phyloP scores from a whole-genome alignment of 495 filamentous ascomycete genomes.

The Chaetomium fimeti region DNA sequence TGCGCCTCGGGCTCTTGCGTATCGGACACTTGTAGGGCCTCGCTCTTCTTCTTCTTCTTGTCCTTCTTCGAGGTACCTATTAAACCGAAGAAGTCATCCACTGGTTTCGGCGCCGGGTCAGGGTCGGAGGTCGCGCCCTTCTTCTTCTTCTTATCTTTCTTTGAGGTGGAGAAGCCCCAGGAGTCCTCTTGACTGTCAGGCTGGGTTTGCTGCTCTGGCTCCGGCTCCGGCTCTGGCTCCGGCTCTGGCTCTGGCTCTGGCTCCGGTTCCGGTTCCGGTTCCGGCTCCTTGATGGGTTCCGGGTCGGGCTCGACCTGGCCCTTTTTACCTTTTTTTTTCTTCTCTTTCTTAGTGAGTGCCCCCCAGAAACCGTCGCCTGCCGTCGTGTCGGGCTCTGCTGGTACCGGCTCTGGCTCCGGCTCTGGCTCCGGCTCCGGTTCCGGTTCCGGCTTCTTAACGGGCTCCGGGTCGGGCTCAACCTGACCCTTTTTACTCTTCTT shows the following conservation, averaged over 20 bases:
- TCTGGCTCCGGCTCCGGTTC: not conserved
- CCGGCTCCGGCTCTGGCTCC: slow-evolving; percentile 15
- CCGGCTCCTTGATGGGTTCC: slow-evolving; percentile 33
- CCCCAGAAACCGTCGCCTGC: too few species aligned
- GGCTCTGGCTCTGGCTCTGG: slow-evolving; percentile 22
- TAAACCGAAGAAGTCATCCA: slow-evolving; percentile 26
- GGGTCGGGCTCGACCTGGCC: slow-evolving; percentile 22
- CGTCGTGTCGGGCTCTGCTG: too few species aligned
- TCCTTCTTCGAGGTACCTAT: slow-evolving; percentile 27
- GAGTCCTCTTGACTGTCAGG: slow-evolving; percentile 15
- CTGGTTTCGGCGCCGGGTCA: slow-evolving; percentile 26
- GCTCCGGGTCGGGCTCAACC: too few species aligned
- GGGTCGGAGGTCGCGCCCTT: slow-evolving; percentile 18
- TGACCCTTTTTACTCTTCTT: too few species aligned
- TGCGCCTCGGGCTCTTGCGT: slow-evolving; percentile 15
- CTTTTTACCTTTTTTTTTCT: slow-evolving; percentile 38
- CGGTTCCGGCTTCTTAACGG: too few species aligned
- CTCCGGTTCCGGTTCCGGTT: slow-evolving; percentile 29
- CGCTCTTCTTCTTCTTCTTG: slow-evolving; percentile 36
- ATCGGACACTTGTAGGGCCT: slow-evolving; percentile 11
- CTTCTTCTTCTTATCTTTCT: slow-evolving; percentile 33
- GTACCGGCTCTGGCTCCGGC: slow-evolving; percentile 4
- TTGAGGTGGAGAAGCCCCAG: slow-evolving; percentile 20
- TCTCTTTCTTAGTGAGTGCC: slow-evolving; percentile 30
- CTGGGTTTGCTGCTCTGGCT: slow-evolving; percentile 17